Evolutionary conservation across 176 grass and related monocot species (phyloP).

Genomic region (Phoenix roebelenii): DNA sequence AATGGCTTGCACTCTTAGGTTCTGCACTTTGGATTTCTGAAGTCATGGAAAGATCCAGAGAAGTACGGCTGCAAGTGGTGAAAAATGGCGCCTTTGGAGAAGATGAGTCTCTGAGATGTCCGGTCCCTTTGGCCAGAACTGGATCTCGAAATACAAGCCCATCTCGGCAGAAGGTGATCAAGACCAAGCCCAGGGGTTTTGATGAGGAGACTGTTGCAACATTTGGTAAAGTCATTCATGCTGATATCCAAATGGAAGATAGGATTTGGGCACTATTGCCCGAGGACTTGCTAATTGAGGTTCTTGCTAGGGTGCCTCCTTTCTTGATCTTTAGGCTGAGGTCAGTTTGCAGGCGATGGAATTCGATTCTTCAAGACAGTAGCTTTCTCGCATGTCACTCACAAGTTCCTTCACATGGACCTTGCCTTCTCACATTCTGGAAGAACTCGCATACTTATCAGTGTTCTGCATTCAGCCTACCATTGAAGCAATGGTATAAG

Average conservation of each 20-base stretch:
- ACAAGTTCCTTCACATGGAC: slow-evolving; percentile 60
- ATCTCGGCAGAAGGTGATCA: slow-evolving; percentile 62
- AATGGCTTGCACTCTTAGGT: too few species aligned
- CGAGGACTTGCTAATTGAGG: slow-evolving; percentile 67
- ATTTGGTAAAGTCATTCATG: slow-evolving; percentile 27
- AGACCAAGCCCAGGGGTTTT: slow-evolving; percentile 71
- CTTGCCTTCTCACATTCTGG: slow-evolving; percentile 81
- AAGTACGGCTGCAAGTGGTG: too few species aligned
- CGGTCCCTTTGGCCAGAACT: too few species aligned
- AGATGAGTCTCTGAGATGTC: too few species aligned
- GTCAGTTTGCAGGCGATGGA: slow-evolving; percentile 67
- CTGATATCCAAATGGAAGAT: slow-evolving; percentile 67
- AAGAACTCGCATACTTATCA: slow-evolving; percentile 42
- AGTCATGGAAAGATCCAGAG: too few species aligned
- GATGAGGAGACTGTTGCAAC: slow-evolving; percentile 67
- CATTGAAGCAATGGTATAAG: slow-evolving; percentile 63
- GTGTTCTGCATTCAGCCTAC: slow-evolving; percentile 65
- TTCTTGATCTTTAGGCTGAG: slow-evolving; percentile 74
- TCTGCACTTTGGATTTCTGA: too few species aligned
- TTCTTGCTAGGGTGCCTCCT: slow-evolving; percentile 84
- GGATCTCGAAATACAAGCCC: slow-evolving; percentile 48
- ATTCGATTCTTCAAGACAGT: slow-evolving; percentile 41
- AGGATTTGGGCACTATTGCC: slow-evolving; percentile 57
- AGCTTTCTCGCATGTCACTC: slow-evolving; percentile 67
- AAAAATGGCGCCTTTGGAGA: too few species aligned